phyloP scores from a whole-genome alignment of 345 rosid species.

The Populus davidiana region DNA sequence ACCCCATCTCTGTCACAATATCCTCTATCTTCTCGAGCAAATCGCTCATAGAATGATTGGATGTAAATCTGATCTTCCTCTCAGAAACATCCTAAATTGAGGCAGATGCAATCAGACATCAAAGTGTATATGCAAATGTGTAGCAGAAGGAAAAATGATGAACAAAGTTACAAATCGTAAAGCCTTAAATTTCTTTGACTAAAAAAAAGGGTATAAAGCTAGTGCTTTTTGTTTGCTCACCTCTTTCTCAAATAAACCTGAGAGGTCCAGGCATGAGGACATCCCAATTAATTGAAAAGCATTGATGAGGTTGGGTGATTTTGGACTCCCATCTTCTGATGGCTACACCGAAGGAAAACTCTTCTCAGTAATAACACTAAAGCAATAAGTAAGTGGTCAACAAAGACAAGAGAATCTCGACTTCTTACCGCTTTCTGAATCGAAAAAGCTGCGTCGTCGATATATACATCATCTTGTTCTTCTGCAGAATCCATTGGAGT shows the following conservation, averaged over 20 bases:
- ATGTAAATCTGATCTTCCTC: conserved; percentile 89
- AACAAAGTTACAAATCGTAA: neutral
- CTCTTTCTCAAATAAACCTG: conserved; percentile 93
- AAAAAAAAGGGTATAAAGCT: neutral
- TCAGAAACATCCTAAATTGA: conserved; percentile 65
- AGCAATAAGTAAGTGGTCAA: neutral
- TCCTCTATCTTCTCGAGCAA: conserved; percentile 72
- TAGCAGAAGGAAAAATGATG: neutral
- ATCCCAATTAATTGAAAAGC: conserved; percentile 96
- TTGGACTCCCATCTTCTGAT: conserved; percentile 46
- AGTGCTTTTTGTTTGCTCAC: conserved; percentile 28
- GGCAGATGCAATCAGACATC: neutral
- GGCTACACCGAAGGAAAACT: conserved; percentile 36
- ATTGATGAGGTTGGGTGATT: conserved; percentile 59
- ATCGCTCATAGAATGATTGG: conserved; percentile 65
- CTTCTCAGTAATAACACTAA: neutral
- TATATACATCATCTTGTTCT: conserved; percentile 50
- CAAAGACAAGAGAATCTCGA: neutral
- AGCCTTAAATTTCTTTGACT: too few relatives aligned
- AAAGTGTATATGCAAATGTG: neutral
- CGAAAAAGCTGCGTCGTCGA: conserved; percentile 55
- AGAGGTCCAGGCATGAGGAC: conserved; percentile 91
- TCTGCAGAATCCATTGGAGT: conserved; percentile 56
- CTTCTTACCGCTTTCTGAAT: conserved; percentile 53
- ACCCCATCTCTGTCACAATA: conserved; percentile 76